These are phyloP conservation scores for Hymenoscyphus fructigenus DNA, from an alignment of 2,329 filamentous ascomycete species.

Conservation along the genomic window DNA sequence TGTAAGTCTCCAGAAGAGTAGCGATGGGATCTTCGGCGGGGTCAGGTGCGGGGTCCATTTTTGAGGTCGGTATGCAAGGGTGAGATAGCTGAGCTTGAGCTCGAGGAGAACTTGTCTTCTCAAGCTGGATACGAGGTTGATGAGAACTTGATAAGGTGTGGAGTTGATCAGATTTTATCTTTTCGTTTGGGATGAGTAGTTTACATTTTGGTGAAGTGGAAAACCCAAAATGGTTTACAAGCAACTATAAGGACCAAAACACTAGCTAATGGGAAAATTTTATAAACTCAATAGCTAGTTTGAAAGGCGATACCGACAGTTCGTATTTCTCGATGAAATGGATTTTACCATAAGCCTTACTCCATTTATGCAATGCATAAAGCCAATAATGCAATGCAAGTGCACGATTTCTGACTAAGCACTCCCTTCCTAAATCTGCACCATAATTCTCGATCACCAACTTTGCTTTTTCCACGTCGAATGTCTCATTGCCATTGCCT, in stretches of 20 bases:
- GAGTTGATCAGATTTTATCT: slow-evolving; percentile 1
- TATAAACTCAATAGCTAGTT: background rate
- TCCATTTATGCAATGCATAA: slow-evolving; percentile 2
- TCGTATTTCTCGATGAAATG: background rate
- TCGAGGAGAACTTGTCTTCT: background rate
- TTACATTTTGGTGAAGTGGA: background rate
- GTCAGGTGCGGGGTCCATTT: slow-evolving; percentile 11
- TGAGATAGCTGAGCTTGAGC: background rate
- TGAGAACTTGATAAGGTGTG: background rate
- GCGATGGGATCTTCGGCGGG: slow-evolving; percentile 42
- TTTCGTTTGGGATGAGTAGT: background rate
- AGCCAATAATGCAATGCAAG: background rate
- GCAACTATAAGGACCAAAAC: background rate
- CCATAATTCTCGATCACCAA: background rate
- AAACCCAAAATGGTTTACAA: background rate
- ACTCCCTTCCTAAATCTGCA: background rate
- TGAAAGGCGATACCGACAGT: background rate
- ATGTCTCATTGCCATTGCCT: background rate
- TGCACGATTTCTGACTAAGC: background rate
- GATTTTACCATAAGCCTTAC: background rate
- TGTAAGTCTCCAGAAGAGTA: slow-evolving; percentile 66
- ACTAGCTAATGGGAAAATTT: background rate
- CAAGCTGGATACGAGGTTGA: background rate
- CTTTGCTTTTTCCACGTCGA: background rate
- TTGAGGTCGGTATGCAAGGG: background rate